phyloP scores from a whole-genome alignment of 768 basidiomycete species.

The Lactarius evosmus region DNA sequence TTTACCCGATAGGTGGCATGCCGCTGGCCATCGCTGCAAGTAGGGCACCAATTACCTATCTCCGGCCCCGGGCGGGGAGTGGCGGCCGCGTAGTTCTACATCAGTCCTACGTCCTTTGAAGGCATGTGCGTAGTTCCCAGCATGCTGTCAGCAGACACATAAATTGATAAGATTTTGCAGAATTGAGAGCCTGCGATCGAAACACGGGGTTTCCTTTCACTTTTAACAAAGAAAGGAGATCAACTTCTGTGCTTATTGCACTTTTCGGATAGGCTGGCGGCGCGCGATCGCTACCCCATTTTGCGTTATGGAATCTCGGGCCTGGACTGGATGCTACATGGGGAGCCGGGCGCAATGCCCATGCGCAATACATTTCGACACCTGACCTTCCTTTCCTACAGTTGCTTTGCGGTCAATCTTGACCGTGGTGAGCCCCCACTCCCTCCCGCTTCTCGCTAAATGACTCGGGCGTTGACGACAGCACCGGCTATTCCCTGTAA shows the following conservation, averaged over 20 bases:
- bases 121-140: background rate
- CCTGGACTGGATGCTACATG: background rate
- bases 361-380: background rate
- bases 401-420: background rate
- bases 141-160: conserved; percentile 4
- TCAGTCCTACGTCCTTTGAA: background rate
- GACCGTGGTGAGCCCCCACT: background rate
- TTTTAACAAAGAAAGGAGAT: background rate
- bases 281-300: background rate
- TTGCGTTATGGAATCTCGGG: background rate
- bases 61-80: background rate
- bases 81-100: background rate
- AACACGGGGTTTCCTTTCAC: background rate
- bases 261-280: background rate
- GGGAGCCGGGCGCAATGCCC: background rate
- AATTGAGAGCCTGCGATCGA: background rate
- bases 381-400: background rate
- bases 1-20: background rate
- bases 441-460: background rate
- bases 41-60: background rate
- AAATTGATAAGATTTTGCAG: conserved; percentile 7
- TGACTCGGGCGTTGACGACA: background rate
- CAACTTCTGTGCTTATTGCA: background rate
- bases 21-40: background rate
- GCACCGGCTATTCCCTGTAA: background rate